Percentiles rank a stretch among this genome's conserved stretches.
Conservation (phyloP, 2,329 filamentous ascomycete genomes). For the Alternaria sp. region DNA sequence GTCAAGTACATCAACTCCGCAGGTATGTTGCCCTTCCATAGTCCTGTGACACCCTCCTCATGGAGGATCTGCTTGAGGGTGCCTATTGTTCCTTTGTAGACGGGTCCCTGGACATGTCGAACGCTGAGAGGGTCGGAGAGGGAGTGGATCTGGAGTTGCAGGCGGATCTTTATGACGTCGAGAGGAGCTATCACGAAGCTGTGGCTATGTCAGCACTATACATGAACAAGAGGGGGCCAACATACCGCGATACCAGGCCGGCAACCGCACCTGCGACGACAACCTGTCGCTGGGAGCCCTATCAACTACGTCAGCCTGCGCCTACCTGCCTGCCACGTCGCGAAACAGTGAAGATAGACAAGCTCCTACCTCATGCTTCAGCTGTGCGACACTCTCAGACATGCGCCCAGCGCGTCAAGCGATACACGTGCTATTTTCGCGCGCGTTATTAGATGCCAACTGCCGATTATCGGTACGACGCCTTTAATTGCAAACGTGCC, state of each 20-base stretch:
- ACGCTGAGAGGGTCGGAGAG: constrained; percentile 75
- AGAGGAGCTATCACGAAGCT: constrained; percentile 95
- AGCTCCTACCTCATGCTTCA: constrained; percentile 71
- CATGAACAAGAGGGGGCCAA: not conserved
- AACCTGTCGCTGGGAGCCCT: constrained; percentile 74
- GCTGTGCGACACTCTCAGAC: constrained; percentile 69
- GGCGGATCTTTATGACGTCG: constrained; percentile 97
- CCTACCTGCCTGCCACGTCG: not conserved
- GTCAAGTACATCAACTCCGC: constrained; percentile 93
- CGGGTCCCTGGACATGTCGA: constrained; percentile 55
- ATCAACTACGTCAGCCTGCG: constrained; percentile 8
- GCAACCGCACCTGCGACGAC: constrained; percentile 74
- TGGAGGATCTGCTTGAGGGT: constrained; percentile 80
- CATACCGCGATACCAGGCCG: constrained; percentile 85
- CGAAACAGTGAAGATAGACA: not conserved
- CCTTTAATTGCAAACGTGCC: constrained; percentile 17
- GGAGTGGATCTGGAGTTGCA: constrained; percentile 91
- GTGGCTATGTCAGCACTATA: constrained; percentile 18
- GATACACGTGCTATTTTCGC: constrained; percentile 27
- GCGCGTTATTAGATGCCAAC: constrained; percentile 17
- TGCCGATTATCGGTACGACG: constrained; percentile 22
- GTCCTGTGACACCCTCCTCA: constrained; percentile 81
- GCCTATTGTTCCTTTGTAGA: constrained; percentile 78
- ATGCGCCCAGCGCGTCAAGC: constrained; percentile 62
- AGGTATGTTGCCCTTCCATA: constrained; percentile 98